Base-by-base conservation (phyloP, 176 grass and related monocot species). In the Bonia amplexicaulis region DNA sequence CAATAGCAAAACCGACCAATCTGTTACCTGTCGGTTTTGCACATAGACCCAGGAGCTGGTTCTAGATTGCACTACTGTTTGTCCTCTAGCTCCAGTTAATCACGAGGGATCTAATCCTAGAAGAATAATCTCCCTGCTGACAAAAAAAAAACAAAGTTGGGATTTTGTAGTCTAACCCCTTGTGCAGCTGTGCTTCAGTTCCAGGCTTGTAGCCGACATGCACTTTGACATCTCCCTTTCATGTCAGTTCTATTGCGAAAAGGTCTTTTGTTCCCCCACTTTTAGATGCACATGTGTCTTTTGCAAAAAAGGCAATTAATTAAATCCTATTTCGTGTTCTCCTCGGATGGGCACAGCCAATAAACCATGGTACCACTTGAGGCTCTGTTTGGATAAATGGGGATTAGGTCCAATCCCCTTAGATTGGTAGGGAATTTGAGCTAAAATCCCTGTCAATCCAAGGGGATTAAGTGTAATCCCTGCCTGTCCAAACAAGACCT, bases 211-310 rank as follows among this genome's bases (percentile, higher is more conserved):
- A 66, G 39, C 66, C 6, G 75, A 84, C 81, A 79, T 66, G 74
- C 31, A 72, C 67, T 84, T 88, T 57, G 73, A 48, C 41, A 66
- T 48, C 67, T 57, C 66, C 48, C 52, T 84, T 89, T 79, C 81
- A 55, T 65, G 57, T 58, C 69, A 27, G 15, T 63, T 64, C 27
- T 79, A 72, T 55, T 23, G n/a, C 16, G 72, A 65, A 74, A 89
- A n/a, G 23, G 67, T 10, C n/a, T 11, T 11, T 84, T 79, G 25
- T 26, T 66, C 26, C 51, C 17, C 37, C 37, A 64, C 51, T 29
- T 55, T 58, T 67, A 53, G 59, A 66, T 42, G 33, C 31, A 31
- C 31, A 48, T 31, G 25, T 71, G 44, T 72, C 45, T 84, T 71
- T 35, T 72, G 42, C 29, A 77, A 77, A 63, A 63, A 83, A 60